A percentile compares a stretch with the other conserved stretches of the same genome.
phyloP scores from a whole-genome alignment of 2,329 filamentous ascomycete genomes.

The Arthrobotrys pseudoclavata region DNA sequence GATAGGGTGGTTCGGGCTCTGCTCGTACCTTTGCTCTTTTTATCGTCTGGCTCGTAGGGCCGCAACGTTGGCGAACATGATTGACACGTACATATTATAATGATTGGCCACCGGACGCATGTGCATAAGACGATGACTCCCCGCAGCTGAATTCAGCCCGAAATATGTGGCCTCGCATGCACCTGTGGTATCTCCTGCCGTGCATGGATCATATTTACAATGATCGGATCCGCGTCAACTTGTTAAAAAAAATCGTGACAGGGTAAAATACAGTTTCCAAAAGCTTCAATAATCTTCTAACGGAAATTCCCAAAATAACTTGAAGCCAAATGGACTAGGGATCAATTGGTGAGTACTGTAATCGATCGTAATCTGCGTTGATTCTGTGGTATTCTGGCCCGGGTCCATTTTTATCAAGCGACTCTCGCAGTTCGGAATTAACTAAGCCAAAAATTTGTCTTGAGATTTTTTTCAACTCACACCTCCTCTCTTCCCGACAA shows the following conservation, averaged over 20 bases:
- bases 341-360: background rate
- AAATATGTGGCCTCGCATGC: conserved; percentile 22
- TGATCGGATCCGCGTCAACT: background rate
- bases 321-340: background rate
- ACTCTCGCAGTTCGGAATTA: conserved; percentile 39
- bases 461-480: background rate
- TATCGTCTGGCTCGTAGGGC: background rate
- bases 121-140: background rate
- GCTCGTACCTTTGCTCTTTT: background rate
- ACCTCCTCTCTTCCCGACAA: background rate
- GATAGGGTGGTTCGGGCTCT: background rate
- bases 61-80: too few relatives aligned
- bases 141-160: too few relatives aligned
- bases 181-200: conserved; percentile 4
- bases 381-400: conserved; percentile 11
- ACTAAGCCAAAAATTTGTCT: conserved; percentile 5
- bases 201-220: conserved; percentile 20
- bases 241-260: background rate
- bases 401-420: background rate
- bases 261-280: background rate
- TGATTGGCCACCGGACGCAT: background rate
- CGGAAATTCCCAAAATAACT: background rate
- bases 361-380: background rate
- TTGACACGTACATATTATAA: too few relatives aligned
- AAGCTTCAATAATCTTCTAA: too few relatives aligned